These are phyloP conservation scores for Tremellales sp. DNA, from an alignment of 1,284 basidiomycete genomes.

Conservation along the genomic window DNA sequence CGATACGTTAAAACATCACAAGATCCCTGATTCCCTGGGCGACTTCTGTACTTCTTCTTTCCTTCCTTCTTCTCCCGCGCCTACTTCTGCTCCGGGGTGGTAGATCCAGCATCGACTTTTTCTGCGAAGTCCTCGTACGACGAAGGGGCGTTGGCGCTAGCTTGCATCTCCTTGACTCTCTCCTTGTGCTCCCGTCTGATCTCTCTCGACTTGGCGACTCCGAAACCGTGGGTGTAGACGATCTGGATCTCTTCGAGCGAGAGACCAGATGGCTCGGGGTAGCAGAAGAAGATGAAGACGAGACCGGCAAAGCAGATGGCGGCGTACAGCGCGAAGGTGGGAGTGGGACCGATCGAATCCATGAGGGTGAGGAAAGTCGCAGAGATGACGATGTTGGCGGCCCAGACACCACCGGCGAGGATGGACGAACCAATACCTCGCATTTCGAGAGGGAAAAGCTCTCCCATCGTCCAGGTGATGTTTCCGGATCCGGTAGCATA, in stretches of 20 bases:
- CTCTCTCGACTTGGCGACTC: conserved; percentile 42
- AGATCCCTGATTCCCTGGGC: too few species aligned
- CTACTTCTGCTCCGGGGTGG: too few species aligned
- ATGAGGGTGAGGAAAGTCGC: conserved; percentile 77
- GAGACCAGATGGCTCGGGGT: conserved; percentile 46
- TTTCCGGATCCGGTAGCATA: conserved; percentile 47
- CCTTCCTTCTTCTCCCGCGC: too few species aligned
- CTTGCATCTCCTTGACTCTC: conserved; percentile 3
- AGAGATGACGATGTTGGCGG: conserved; percentile 67
- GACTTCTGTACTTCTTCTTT: too few species aligned
- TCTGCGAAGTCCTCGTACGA: too few species aligned
- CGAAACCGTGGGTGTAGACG: conserved; percentile 45
- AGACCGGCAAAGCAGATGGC: conserved; percentile 40
- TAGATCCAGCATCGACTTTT: too few species aligned
- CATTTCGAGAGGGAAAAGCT: conserved; percentile 45
- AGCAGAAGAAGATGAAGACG: conserved; percentile 46
- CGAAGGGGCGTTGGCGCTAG: background rate
- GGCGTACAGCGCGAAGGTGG: conserved; percentile 46
- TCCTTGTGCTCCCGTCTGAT: conserved; percentile 34
- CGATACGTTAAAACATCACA: too few species aligned
- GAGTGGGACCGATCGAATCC: conserved; percentile 55
- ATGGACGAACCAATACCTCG: conserved; percentile 40
- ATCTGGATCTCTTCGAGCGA: conserved; percentile 47
- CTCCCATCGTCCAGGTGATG: conserved; percentile 51
- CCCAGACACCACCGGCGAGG: conserved; percentile 43